Percentiles rank a stretch among this genome's conserved stretches.
Evolutionary conservation across 164 flowering plant species (phyloP).

Genomic region (Hamamelis virginiana): DNA sequence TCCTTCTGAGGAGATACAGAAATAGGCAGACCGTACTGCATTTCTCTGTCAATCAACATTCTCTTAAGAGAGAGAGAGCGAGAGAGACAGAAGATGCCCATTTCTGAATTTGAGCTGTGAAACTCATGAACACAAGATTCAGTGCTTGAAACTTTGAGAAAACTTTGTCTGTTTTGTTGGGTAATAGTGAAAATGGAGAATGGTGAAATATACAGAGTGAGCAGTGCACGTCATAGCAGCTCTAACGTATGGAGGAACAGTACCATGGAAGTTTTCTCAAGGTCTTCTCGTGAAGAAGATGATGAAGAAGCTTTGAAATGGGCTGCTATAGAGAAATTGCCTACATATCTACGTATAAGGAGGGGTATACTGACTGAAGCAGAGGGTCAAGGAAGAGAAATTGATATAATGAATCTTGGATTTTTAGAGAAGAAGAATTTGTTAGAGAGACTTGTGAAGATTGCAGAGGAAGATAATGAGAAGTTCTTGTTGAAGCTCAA

Average conservation of each 20-base stretch:
- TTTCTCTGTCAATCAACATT: too few species aligned
- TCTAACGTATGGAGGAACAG: slow-evolving; percentile 31
- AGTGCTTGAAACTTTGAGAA: slow-evolving; percentile 2
- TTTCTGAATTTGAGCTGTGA: background rate
- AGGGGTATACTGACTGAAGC: slow-evolving; percentile 28
- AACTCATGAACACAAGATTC: background rate
- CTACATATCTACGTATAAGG: slow-evolving; percentile 31
- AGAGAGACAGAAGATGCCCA: too few species aligned
- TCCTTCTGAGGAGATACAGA: background rate
- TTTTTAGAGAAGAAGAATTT: slow-evolving; percentile 23
- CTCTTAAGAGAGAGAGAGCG: too few species aligned
- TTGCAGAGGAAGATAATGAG: slow-evolving; percentile 31
- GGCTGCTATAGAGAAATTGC: slow-evolving; percentile 45
- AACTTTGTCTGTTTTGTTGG: background rate
- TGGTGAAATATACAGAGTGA: slow-evolving; percentile 18
- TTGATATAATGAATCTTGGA: slow-evolving; percentile 30
- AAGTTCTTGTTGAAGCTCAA: slow-evolving; percentile 30
- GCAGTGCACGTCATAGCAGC: slow-evolving; percentile 29
- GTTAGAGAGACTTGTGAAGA: slow-evolving; percentile 27
- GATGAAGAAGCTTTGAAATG: slow-evolving; percentile 48
- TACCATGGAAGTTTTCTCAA: slow-evolving; percentile 27
- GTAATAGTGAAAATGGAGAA: slow-evolving; percentile 10
- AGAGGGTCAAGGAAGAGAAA: slow-evolving; percentile 23
- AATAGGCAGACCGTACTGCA: too few species aligned
- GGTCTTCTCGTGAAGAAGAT: slow-evolving; percentile 29